Evolutionary conservation across 352 stramenopile species (phyloP), one percentile per base, ranked within the genome.

Genomic region (Pythium phragmitis): DNA sequence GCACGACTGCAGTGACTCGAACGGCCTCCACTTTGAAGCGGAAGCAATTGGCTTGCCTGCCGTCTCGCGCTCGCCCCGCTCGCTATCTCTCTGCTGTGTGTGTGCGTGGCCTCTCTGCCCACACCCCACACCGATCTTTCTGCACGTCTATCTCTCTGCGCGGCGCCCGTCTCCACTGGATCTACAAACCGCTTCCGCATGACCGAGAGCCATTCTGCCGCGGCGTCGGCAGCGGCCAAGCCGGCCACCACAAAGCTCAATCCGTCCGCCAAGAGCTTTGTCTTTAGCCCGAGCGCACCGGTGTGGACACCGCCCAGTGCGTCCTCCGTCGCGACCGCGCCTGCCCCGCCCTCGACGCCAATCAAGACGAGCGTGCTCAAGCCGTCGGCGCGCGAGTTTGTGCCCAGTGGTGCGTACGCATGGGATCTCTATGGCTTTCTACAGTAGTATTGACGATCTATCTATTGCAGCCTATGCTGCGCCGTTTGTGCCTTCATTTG

Each of bases 211-310:
- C 43, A 34, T 43, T 28, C 63, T 23, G 46, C 53, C 26, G 48
- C 46, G n/a, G 23, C 54, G 17, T 17, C 58, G 14, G 41, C 28
- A 2, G 34, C 50, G 26, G 55, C 26, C 36, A 41, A 52, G 34
- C 39, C 56, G 33, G 21, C 63, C 41, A 62, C 55, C 21, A 57
- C 82, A 50, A 89, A 87, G 73, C 72, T 89, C 39, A 80, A 82
- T 48, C 71, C 82, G 26, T 72, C 73, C 7, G 82, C 80, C 46
- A 87, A 86, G 63, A 75, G 66, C 49, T 91, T 91, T 54, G 80
- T 91, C 11, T 85, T 91, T 53, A 88, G 80, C 69, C 61, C 69
- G n/a, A 53, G 56, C 16, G 79, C 82, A 9, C 75, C 82, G 0
- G 69, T 48, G 11, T 91, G 79, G 79, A 88, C 74, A 43, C 82